These are phyloP conservation scores for Diophrys appendiculata DNA, from an alignment of 73 alveolate genomes.

Conservation along the genomic window DNA sequence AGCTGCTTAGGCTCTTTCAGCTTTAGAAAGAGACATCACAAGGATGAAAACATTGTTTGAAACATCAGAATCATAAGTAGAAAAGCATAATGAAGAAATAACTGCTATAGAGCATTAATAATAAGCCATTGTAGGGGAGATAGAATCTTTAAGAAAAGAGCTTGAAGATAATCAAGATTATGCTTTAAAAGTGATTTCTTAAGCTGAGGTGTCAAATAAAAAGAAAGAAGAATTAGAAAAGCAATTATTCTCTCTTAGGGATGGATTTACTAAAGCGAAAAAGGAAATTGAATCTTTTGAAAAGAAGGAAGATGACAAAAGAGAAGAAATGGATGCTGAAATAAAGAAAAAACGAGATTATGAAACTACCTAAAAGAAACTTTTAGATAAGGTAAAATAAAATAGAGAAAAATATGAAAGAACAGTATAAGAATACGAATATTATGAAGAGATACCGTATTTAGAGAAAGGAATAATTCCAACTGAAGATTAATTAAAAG, in stretches of 20 bases:
- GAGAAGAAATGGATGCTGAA: slow-evolving; percentile 39
- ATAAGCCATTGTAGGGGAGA: neutral
- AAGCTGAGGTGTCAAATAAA: slow-evolving; percentile 26
- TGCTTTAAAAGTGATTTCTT: slow-evolving; percentile 31
- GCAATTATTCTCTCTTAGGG: neutral
- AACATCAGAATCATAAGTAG: slow-evolving; percentile 24
- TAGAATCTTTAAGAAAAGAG: neutral
- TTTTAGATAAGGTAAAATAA: slow-evolving; percentile 28
- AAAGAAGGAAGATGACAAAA: slow-evolving; percentile 20
- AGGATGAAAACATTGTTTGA: slow-evolving; percentile 48
- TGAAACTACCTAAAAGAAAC: slow-evolving; percentile 46
- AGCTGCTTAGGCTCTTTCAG: slow-evolving; percentile 58
- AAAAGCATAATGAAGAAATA: neutral
- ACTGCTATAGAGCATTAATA: neutral
- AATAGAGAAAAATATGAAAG: slow-evolving; percentile 31
- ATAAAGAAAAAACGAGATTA: slow-evolving; percentile 2
- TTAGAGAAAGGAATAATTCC: too few relatives aligned
- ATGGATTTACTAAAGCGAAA: slow-evolving; percentile 12
- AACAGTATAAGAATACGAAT: slow-evolving; percentile 38
- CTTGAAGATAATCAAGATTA: slow-evolving; percentile 49
- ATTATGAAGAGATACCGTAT: too few relatives aligned
- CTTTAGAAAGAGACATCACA: slow-evolving; percentile 57
- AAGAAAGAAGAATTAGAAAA: slow-evolving; percentile 12
- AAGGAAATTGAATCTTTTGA: slow-evolving; percentile 19
- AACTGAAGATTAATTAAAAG: slow-evolving; percentile 36